phyloP scores from a whole-genome alignment of 257 asterid species.

The Solanum paucissectum region DNA sequence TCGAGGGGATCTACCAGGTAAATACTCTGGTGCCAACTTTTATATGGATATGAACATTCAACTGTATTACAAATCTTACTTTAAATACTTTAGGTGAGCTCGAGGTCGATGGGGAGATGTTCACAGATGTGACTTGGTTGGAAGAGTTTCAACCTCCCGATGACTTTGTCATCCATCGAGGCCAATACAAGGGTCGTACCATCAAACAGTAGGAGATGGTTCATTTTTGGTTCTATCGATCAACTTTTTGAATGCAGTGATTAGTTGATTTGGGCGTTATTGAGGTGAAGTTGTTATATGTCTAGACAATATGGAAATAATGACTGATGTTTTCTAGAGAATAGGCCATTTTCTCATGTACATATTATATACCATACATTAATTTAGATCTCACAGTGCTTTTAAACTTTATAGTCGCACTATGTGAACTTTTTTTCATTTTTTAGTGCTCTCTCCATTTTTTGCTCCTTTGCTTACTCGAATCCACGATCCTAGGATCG shows the following conservation, averaged over 20 bases:
- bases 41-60: background rate
- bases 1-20: conserved; percentile 70
- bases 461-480: background rate
- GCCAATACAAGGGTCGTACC: conserved; percentile 84
- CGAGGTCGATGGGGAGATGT: conserved; percentile 66
- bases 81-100: conserved; percentile 34
- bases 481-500: background rate
- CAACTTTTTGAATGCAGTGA: conserved; percentile 5
- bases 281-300: conserved; percentile 19
- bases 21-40: background rate
- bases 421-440: background rate
- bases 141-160: conserved; percentile 95
- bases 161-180: conserved; percentile 84
- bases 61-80: background rate
- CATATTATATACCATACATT: conserved; percentile 44
- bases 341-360: conserved; percentile 49
- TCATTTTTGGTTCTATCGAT: background rate
- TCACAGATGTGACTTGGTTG: conserved; percentile 76
- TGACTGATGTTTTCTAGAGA: conserved; percentile 19
- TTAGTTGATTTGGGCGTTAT: conserved; percentile 18
- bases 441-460: background rate
- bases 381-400: conserved; percentile 25
- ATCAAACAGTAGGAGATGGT: conserved; percentile 42
- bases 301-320: conserved; percentile 17
- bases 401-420: background rate